Percentiles rank a stretch among this genome's conserved stretches.
Evolutionary conservation across 306 rosid species (phyloP).

Genomic region (Sechiopsis laciniata): DNA sequence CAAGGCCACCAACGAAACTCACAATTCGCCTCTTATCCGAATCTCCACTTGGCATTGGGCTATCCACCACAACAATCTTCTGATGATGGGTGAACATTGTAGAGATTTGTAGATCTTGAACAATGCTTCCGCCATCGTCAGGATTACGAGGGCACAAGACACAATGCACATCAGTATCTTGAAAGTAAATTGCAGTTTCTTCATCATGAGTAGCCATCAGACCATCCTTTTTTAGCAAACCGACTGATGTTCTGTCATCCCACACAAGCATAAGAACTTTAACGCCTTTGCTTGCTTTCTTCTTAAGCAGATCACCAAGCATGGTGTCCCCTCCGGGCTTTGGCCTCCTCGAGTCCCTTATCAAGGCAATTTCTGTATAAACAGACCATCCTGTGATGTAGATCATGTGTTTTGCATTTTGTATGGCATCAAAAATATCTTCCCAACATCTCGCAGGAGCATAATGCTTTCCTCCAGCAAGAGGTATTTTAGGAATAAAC

Average conservation of each 20-base stretch:
- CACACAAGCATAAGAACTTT: slow-evolving; percentile 64
- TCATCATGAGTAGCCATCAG: slow-evolving; percentile 71
- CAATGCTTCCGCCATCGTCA: slow-evolving; percentile 57
- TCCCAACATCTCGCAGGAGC: slow-evolving; percentile 69
- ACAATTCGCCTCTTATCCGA: slow-evolving; percentile 50
- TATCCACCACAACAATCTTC: slow-evolving; percentile 66
- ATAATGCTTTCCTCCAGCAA: slow-evolving; percentile 49
- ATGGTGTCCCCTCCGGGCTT: slow-evolving; percentile 52
- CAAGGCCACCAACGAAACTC: slow-evolving; percentile 71
- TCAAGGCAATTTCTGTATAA: slow-evolving; percentile 55
- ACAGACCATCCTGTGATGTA: slow-evolving; percentile 80
- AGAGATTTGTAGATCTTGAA: slow-evolving; percentile 57
- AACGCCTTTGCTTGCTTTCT: slow-evolving; percentile 62
- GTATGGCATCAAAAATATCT: slow-evolving; percentile 61
- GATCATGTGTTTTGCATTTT: slow-evolving; percentile 52
- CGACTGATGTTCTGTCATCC: slow-evolving; percentile 72
- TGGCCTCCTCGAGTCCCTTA: slow-evolving; percentile 67
- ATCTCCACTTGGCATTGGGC: slow-evolving; percentile 42
- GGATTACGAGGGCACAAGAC: slow-evolving; percentile 74
- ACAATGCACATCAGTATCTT: slow-evolving; percentile 49
- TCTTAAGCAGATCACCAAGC: slow-evolving; percentile 63
- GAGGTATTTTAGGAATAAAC: slow-evolving; percentile 54
- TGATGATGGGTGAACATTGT: slow-evolving; percentile 80
- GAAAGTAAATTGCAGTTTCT: slow-evolving; percentile 46
- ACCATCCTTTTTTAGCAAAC: slow-evolving; percentile 60